These are phyloP conservation scores for Cystofilobasidium bisporidii DNA, from an alignment of 768 basidiomycete species.

Conservation along the genomic window DNA sequence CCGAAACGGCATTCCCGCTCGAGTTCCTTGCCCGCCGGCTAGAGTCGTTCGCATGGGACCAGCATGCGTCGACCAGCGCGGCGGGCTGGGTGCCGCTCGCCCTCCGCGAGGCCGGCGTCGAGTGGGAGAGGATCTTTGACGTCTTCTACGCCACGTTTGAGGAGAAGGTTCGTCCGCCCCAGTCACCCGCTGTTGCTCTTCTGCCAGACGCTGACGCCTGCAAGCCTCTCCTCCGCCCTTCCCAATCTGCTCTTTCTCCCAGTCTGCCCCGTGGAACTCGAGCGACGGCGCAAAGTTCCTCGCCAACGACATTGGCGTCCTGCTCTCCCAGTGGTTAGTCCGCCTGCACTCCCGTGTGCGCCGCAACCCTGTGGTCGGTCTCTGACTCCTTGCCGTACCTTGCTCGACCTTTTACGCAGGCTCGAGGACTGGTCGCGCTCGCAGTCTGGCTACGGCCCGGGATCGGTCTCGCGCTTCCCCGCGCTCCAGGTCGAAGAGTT, in stretches of 20 bases:
- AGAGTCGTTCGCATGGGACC: slow-evolving; percentile 55
- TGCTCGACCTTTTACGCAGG: not conserved
- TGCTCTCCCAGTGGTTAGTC: slow-evolving; percentile 18
- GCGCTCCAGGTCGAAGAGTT: slow-evolving; percentile 29
- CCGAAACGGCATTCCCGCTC: slow-evolving; percentile 78
- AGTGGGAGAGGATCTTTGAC: slow-evolving; percentile 73
- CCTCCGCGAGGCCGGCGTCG: slow-evolving; percentile 69
- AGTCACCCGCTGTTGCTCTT: too few species aligned
- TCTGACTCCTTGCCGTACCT: not conserved
- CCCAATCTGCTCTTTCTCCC: not conserved
- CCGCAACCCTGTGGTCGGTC: not conserved
- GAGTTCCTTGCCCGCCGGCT: slow-evolving; percentile 67
- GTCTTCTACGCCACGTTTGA: slow-evolving; percentile 77
- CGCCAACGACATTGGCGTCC: slow-evolving; percentile 16
- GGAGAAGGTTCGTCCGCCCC: slow-evolving; percentile 55
- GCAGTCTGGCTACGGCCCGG: slow-evolving; percentile 15
- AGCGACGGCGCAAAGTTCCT: slow-evolving; percentile 18
- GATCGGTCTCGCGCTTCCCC: slow-evolving; percentile 21
- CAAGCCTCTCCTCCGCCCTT: not conserved
- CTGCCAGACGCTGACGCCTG: too few species aligned
- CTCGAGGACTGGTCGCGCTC: slow-evolving; percentile 27
- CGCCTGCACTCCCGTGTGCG: not conserved
- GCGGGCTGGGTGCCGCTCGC: slow-evolving; percentile 74
- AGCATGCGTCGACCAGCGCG: slow-evolving; percentile 52
- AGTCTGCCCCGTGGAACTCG: slow-evolving; percentile 21